Percentiles rank a stretch among this genome's conserved stretches.
Evolutionary conservation across 306 rosid genomes (phyloP).

Genomic region (Prunus armeniaca): DNA sequence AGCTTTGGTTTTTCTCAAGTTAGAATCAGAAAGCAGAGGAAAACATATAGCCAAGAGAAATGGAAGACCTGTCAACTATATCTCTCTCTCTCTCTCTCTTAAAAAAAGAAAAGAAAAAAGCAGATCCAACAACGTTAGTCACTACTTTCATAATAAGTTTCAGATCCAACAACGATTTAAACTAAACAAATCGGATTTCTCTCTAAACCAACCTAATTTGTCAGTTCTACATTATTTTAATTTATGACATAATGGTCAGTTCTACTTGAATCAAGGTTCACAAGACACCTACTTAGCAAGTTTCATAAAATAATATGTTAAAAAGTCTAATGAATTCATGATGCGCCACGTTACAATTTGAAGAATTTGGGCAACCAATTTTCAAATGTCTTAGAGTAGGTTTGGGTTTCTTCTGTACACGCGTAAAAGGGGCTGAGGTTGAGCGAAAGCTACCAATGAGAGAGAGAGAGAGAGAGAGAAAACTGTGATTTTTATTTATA

Average conservation of each 20-base stretch:
- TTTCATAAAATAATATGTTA: background rate
- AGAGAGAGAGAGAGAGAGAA: background rate
- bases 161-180: too few species aligned
- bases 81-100: too few species aligned
- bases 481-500: background rate
- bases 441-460: constrained; percentile 4
- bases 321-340: background rate
- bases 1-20: background rate
- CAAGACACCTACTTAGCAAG: background rate
- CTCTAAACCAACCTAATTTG: too few species aligned
- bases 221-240: too few species aligned
- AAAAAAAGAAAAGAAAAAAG: too few species aligned
- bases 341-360: background rate
- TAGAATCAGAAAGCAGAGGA: background rate
- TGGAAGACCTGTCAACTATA: background rate
- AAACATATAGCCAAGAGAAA: background rate
- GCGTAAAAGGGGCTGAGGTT: background rate
- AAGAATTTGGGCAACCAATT: background rate
- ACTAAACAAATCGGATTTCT: too few species aligned
- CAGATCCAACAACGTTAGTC: too few species aligned
- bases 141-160: too few species aligned
- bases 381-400: background rate
- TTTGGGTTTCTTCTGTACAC: background rate
- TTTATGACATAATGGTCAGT: background rate
- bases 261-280: constrained; percentile 1